Evolutionary conservation across 768 basidiomycete species (phyloP).

Genomic region (Trametes elegans): DNA sequence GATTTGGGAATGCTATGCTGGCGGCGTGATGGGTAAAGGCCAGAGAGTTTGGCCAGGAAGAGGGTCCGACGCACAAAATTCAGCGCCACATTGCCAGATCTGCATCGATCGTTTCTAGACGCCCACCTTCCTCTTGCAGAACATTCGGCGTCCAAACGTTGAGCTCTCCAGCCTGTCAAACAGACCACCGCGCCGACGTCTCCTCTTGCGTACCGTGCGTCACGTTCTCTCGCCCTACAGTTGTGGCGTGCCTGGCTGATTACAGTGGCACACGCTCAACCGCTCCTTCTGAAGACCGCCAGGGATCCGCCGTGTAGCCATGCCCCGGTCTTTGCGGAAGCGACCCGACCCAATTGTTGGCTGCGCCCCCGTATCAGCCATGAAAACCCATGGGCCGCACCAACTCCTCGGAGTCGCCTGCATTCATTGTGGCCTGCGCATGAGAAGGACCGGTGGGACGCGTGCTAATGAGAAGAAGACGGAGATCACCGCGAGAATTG

Average conservation of each 20-base stretch:
- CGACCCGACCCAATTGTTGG: not conserved
- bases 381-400: not conserved
- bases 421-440: not conserved
- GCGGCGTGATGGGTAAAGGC: not conserved
- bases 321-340: not conserved
- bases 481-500: constrained; percentile 14
- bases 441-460: not conserved
- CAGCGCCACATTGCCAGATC: constrained; percentile 7
- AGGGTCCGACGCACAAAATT: constrained; percentile 2
- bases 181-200: too few relatives aligned
- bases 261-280: not conserved
- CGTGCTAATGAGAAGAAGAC: not conserved
- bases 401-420: not conserved
- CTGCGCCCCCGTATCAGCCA: constrained; percentile 7
- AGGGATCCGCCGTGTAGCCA: constrained; percentile 5
- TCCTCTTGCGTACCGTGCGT: too few relatives aligned
- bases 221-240: not conserved
- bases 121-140: not conserved
- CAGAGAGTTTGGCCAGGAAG: too few relatives aligned
- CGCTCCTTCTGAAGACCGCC: not conserved
- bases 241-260: not conserved
- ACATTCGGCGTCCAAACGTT: not conserved
- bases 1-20: too few relatives aligned
- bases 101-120: constrained; percentile 7
- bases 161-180: too few relatives aligned